A percentile compares a stretch with the other conserved stretches of the same genome.
These are phyloP conservation scores for Trichosporon sp. DNA, from an alignment of 1,284 basidiomycete genomes.

Conservation along the genomic window DNA sequence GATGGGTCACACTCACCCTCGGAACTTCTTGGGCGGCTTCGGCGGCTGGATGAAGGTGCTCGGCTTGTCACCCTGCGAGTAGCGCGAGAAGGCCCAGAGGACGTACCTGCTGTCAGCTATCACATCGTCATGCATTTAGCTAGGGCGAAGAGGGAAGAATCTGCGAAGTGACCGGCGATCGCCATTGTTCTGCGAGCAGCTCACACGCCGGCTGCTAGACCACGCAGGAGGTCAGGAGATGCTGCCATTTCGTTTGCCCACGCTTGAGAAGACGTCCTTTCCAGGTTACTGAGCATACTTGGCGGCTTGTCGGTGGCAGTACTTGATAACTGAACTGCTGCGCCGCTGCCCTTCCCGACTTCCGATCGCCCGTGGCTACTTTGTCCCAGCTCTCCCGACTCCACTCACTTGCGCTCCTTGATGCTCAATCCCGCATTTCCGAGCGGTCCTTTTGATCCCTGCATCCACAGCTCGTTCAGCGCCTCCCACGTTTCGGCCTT, in stretches of 20 bases:
- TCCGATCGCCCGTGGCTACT: no score
- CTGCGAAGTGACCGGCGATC: no score
- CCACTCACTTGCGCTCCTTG: conserved; percentile 39
- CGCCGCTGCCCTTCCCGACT: no score
- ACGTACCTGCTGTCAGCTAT: conserved; percentile 14
- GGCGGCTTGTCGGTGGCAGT: no score
- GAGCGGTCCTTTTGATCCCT: conserved; percentile 26
- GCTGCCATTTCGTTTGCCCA: no score
- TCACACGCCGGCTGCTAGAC: no score
- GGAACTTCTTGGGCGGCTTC: conserved; percentile 37
- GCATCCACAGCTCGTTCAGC: conserved; percentile 32
- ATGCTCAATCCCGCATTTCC: conserved; percentile 31
- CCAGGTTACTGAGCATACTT: no score
- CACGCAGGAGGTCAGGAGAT: no score
- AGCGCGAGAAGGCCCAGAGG: conserved; percentile 39
- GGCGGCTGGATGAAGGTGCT: conserved; percentile 30
- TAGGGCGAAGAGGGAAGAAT: not conserved
- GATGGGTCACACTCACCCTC: conserved; percentile 34
- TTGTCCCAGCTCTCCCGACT: no score
- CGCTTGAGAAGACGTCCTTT: no score
- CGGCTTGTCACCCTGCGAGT: conserved; percentile 32
- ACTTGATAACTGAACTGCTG: no score
- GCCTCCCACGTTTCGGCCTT: conserved; percentile 36
- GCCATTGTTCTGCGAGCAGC: no score
- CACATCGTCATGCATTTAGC: not conserved